A percentile compares a stretch with the other conserved stretches of the same genome.
These are phyloP conservation scores for Phytophthora aleatoria DNA, from an alignment of 352 stramenopile genomes.

Conservation along the genomic window DNA sequence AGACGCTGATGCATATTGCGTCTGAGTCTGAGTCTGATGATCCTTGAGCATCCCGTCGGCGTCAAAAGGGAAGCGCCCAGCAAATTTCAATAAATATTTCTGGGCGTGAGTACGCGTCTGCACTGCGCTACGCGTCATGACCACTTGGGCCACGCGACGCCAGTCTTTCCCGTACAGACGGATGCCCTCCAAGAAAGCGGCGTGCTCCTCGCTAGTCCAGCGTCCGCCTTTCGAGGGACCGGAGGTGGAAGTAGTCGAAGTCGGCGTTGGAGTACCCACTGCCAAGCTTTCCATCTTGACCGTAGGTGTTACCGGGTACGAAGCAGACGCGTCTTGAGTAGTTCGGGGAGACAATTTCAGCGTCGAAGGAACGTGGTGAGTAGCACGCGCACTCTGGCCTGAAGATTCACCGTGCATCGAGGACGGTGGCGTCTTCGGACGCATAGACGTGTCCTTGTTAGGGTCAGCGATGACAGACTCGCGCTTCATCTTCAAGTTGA, in stretches of 20 bases:
- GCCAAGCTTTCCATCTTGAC: slow-evolving; percentile 39
- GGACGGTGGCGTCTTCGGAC: slow-evolving; percentile 48
- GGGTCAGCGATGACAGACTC: slow-evolving; percentile 87
- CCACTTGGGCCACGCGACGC: slow-evolving; percentile 81
- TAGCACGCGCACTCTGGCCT: slow-evolving; percentile 9
- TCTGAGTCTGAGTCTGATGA: slow-evolving; percentile 21
- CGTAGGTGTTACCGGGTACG: slow-evolving; percentile 22
- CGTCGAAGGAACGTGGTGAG: slow-evolving; percentile 17
- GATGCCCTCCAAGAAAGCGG: slow-evolving; percentile 86
- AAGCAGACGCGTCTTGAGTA: slow-evolving; percentile 7
- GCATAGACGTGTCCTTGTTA: slow-evolving; percentile 79
- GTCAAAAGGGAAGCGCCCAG: slow-evolving; percentile 81
- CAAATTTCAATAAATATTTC: slow-evolving; percentile 94
- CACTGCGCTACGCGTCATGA: slow-evolving; percentile 84
- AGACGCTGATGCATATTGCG: slow-evolving; percentile 1
- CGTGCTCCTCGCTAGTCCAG: slow-evolving; percentile 90
- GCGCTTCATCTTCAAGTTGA: slow-evolving; percentile 82
- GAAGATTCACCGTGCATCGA: slow-evolving; percentile 21
- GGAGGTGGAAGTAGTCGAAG: slow-evolving; percentile 16
- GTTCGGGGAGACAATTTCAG: slow-evolving; percentile 35
- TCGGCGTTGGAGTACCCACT: slow-evolving; percentile 19
- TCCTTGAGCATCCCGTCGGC: slow-evolving; percentile 47
- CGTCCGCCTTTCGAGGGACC: slow-evolving; percentile 75
- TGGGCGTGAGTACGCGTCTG: slow-evolving; percentile 90
- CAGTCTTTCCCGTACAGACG: slow-evolving; percentile 89